Evolutionary conservation across 1,139 yeast species (phyloP), one percentile per base, ranked within the genome.

Genomic region (Hyphopichia fennica): DNA sequence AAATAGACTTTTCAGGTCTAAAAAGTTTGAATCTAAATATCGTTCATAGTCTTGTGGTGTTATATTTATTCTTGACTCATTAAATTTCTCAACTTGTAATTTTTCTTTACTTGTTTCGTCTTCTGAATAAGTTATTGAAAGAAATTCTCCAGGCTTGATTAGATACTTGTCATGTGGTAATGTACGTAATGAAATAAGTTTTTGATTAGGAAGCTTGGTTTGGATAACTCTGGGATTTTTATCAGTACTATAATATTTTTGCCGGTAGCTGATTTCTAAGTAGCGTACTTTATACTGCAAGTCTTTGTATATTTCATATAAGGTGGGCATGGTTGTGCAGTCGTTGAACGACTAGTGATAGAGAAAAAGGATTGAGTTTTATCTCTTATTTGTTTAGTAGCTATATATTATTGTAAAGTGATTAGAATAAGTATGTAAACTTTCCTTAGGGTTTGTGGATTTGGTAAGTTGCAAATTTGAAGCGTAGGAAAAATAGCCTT

Each of bases 211-310:
- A 38, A 71, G 62, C 46, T 67, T 68, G 14, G 69, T 51, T 17
- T 72, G 71, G 13, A 77, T 62, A 4, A 76, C 64, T 19, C 66
- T 52, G 1, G 74, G 73, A 44, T 69, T 66, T 22, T 57, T 57
- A 31, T 65, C 55, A 28, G 63, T 56, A 52, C 67, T 70, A 53
- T 77, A 75, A 60, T 69, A 73, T 50, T 64, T 65, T 40, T 70
- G 75, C 40, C 67, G 62, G 41, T 67, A 64, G 39, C 67, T 70
- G 19, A 74, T 63, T 38, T 60, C 58, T 14, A 63, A 53, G 44
- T 68, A 69, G 41, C 58, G 62, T 20, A 63, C 47, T 35, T 58
- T 57, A 48, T 58, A 64, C 41, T 62, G 56, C 13, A 59, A 40
- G 23, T 58, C 57, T 41, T 55, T 63, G 38, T 39, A 45, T n/a